Conservation (phyloP, 345 rosid genomes). For the Cardiospermum halicacabum region DNA sequence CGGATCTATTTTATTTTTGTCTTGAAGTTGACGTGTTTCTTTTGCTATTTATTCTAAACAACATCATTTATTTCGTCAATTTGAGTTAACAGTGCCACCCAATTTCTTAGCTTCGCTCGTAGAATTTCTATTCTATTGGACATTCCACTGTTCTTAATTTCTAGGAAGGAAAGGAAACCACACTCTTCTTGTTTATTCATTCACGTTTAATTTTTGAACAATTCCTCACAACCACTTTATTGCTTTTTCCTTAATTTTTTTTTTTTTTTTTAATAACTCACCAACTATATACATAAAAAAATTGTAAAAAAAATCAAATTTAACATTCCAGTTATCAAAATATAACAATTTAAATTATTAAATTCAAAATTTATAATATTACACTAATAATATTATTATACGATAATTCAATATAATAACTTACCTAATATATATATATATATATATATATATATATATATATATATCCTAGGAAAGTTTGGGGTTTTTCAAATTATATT, state of each 20-base stretch:
- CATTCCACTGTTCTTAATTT: not conserved
- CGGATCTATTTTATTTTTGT: not conserved
- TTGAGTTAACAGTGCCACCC: constrained; percentile 3
- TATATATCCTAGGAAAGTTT: no score
- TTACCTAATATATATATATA: no score
- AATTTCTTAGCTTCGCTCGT: not conserved
- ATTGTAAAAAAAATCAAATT: not conserved
- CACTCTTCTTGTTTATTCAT: no score
- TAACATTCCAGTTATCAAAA: no score
- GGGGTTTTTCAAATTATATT: no score
- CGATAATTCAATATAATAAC: no score
- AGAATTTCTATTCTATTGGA: not conserved
- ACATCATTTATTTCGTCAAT: not conserved
- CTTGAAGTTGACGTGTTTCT: not conserved
- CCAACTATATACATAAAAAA: no score
- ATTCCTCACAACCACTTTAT: not conserved
- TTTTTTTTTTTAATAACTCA: no score
- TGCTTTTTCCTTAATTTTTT: no score
- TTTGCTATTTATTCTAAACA: not conserved
- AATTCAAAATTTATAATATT: not conserved
- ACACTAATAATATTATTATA: no score
- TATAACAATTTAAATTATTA: not conserved
- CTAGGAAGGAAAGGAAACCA: not conserved
- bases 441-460: no score
- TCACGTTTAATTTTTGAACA: not conserved